These are phyloP conservation scores for Larix kaempferi DNA, from an alignment of 75 land plant genomes.

Conservation along the genomic window DNA sequence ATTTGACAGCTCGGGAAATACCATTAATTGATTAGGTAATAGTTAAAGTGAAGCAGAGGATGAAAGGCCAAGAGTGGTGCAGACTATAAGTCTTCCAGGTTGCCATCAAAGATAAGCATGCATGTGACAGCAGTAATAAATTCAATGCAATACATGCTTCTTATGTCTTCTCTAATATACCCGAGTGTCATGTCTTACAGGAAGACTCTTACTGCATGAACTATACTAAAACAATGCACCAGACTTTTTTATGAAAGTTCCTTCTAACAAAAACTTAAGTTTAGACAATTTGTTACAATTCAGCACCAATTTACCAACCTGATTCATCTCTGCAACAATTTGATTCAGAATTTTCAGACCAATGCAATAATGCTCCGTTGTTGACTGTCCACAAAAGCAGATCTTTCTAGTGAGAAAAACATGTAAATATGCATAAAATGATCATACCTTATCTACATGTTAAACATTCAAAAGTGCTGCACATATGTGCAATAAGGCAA, in stretches of 20 bases:
- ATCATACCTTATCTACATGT: not conserved
- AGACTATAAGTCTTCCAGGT: too few relatives aligned
- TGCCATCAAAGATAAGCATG: too few relatives aligned
- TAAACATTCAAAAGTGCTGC: not conserved
- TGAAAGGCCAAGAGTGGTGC: too few relatives aligned
- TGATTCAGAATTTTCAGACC: slow-evolving; percentile 94
- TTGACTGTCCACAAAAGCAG: slow-evolving; percentile 39
- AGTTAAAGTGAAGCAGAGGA: too few relatives aligned
- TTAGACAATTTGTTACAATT: not conserved
- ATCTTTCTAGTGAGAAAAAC: not conserved
- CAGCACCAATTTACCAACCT: slow-evolving; percentile 36
- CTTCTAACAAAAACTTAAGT: not conserved
- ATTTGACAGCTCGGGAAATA: too few relatives aligned
- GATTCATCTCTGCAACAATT: slow-evolving; percentile 95
- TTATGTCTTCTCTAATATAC: not conserved
- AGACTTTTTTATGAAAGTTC: not conserved
- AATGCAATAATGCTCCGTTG: slow-evolving; percentile 77
- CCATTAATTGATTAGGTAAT: too few relatives aligned
- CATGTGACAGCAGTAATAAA: not conserved
- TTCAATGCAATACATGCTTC: not conserved
- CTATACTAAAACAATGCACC: not conserved
- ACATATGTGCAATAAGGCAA: not conserved
- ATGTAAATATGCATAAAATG: not conserved
- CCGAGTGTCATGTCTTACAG: too few relatives aligned
- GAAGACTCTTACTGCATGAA: not conserved